Evolutionary conservation across 352 stramenopile genomes (phyloP).

Genomic region (Peronospora tabacina): DNA sequence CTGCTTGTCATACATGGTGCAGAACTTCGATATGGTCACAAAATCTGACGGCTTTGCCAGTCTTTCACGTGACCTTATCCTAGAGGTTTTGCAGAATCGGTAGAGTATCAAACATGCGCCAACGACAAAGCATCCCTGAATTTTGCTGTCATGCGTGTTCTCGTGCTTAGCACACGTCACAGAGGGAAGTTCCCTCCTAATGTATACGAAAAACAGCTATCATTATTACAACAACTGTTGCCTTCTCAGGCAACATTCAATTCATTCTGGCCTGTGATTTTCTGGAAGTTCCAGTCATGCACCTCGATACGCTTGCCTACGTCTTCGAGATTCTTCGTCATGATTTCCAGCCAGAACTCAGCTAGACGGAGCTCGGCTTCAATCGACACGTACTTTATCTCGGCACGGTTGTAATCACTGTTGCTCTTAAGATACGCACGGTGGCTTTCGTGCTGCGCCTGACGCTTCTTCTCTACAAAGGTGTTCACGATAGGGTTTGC

Average conservation of each 20-base stretch:
- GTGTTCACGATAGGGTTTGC: conserved; percentile 35
- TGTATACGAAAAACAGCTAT: conserved; percentile 32
- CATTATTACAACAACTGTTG: conserved; percentile 24
- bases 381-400: conserved; percentile 46
- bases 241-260: conserved; percentile 13
- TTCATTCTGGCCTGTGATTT: conserved; percentile 35
- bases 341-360: conserved; percentile 58
- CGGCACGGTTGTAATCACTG: conserved; percentile 47
- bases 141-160: conserved; percentile 21
- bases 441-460: conserved; percentile 38
- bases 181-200: conserved; percentile 21
- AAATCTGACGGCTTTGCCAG: conserved; percentile 85
- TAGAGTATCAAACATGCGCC: conserved; percentile 27
- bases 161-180: conserved; percentile 13
- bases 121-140: conserved; percentile 14
- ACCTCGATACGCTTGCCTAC: conserved; percentile 72
- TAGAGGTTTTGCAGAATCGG: conserved; percentile 84
- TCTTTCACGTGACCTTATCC: conserved; percentile 82
- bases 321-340: conserved; percentile 58
- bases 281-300: conserved; percentile 76
- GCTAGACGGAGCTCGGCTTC: conserved; percentile 51
- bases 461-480: conserved; percentile 31
- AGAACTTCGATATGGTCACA: conserved; percentile 87
- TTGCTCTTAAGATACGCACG: conserved; percentile 45
- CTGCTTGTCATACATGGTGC: conserved; percentile 84